Base-by-base conservation (phyloP, 2,329 filamentous ascomycete genomes). In the Fusarium sp. region DNA sequence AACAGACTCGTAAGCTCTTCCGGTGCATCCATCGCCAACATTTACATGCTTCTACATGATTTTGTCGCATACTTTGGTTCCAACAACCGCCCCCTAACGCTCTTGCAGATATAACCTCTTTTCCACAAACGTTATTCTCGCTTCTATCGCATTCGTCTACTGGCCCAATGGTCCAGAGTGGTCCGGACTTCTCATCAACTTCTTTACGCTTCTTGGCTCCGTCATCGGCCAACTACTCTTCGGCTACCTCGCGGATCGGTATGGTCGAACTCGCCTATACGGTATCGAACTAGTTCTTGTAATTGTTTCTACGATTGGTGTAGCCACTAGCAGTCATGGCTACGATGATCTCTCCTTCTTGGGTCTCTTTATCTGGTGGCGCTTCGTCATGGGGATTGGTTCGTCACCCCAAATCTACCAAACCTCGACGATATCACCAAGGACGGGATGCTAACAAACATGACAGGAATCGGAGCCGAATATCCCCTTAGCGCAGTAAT, bases 401-500 rank as follows among this genome's bases (percentile, higher is more conserved):
- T 67, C 62, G 80, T 78, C 37, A 35, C 45, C 13, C 56, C 38
- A 35, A 18, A 22, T 47, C 68, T 59, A 24, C 34, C 24, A 59
- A 60, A 14, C 34, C 65, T 60, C 29, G 24, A 72, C 61, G 52
- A 45, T 47, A 47, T 62, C 57, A 22, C 20, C 42, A 71, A 59
- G 24, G 63, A 54, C 56, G 64, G 27, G 37, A 63, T 47, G 31
- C 70, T 76, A 27, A 74, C 62, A 22, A 58, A 9, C 35, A 20
- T 27, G 22, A 42, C 38, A 87, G 90, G 89, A 1, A 90, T 92
- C 37, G 90, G 90, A n/a, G 91, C 89, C 18, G 91, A 93, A 80
- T 93, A 93, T 78, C 91, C 92, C 1, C 83, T 93, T 3, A 89
- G 87, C 52, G 91, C 91, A 0, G 89, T 93, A 10, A 93, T 93